phyloP scores from a whole-genome alignment of 2,329 filamentous ascomycete species.

The Nigrograna mackinnonii region DNA sequence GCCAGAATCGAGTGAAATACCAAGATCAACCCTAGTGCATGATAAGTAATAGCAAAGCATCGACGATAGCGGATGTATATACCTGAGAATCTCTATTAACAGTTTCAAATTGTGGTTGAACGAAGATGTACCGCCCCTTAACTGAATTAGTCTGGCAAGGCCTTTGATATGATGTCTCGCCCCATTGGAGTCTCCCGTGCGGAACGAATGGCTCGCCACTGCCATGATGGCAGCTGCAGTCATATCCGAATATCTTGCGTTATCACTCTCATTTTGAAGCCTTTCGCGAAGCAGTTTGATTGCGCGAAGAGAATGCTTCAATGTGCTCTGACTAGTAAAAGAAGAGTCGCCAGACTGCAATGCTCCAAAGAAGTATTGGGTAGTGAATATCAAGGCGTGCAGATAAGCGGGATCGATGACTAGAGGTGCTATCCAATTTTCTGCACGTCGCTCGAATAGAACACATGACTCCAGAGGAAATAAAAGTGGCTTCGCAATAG shows the following conservation, averaged over 20 bases:
- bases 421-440: constrained; percentile 34
- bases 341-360: constrained; percentile 22
- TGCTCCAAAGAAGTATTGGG: constrained; percentile 35
- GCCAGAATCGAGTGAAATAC: constrained; percentile 24
- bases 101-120: constrained; percentile 40
- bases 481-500: constrained; percentile 34
- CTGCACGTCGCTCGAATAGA: constrained; percentile 23
- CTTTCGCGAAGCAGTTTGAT: constrained; percentile 37
- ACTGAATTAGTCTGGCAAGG: constrained; percentile 39
- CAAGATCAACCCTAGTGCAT: constrained; percentile 24
- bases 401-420: constrained; percentile 39
- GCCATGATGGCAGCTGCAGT: constrained; percentile 37
- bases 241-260: constrained; percentile 25
- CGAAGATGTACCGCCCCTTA: constrained; percentile 40
- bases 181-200: constrained; percentile 26
- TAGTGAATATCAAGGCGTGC: constrained; percentile 40
- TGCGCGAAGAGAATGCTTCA: constrained; percentile 28
- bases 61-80: constrained; percentile 1
- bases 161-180: constrained; percentile 42
- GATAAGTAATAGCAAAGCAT: not conserved
- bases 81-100: constrained; percentile 40
- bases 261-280: constrained; percentile 22
- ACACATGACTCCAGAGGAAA: constrained; percentile 39
- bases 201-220: constrained; percentile 34
- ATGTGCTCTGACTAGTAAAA: constrained; percentile 7